Percentiles rank a stretch among this genome's conserved stretches.
Evolutionary conservation across 164 flowering plant species (phyloP).

Genomic region (Magnolia changhungtana): DNA sequence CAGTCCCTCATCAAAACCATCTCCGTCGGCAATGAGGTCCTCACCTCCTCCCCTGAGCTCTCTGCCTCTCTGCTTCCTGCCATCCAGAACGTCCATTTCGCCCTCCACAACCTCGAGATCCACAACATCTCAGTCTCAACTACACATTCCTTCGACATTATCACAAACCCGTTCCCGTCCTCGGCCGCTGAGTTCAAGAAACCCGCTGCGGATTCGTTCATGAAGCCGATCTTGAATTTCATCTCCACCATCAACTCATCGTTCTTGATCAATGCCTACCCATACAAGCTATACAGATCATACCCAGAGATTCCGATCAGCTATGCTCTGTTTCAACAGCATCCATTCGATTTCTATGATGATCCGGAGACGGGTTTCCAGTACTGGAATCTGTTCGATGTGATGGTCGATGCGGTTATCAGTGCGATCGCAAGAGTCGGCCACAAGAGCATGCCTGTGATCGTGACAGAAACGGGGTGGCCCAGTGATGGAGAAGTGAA

Average conservation of each 20-base stretch:
- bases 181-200: conserved; percentile 59
- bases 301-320: conserved; percentile 60
- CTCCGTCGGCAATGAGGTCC: conserved; percentile 60
- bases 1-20: conserved; percentile 54
- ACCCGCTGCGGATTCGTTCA: conserved; percentile 27
- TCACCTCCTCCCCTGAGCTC: conserved; percentile 26
- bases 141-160: conserved; percentile 55
- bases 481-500: conserved; percentile 43
- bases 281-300: conserved; percentile 56
- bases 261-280: conserved; percentile 61
- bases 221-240: conserved; percentile 62
- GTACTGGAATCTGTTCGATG: conserved; percentile 72
- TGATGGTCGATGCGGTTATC: conserved; percentile 70
- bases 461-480: conserved; percentile 89
- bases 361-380: conserved; percentile 65
- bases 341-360: conserved; percentile 54
- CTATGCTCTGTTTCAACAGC: conserved; percentile 61
- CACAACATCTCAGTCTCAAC: conserved; percentile 62
- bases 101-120: conserved; percentile 57
- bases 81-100: conserved; percentile 40
- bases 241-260: conserved; percentile 55
- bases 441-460: conserved; percentile 53
- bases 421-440: conserved; percentile 63
- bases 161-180: conserved; percentile 66
- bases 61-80: conserved; percentile 51